These are phyloP conservation scores for Podospora didyma DNA, from an alignment of 495 filamentous ascomycete genomes.

Conservation along the genomic window DNA sequence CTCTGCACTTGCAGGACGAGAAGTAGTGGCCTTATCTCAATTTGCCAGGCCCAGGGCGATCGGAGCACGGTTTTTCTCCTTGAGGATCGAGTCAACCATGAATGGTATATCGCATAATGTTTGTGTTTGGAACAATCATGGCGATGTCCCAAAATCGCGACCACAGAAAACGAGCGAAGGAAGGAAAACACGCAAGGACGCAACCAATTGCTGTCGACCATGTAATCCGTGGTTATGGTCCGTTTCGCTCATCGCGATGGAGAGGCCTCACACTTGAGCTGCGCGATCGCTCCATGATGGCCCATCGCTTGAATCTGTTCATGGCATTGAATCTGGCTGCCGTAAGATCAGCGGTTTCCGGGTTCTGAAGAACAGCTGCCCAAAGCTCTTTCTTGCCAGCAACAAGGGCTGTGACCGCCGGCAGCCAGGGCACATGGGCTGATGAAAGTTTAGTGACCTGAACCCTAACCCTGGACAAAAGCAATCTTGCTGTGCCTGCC, in stretches of 20 bases:
- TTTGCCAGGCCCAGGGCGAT: too few relatives aligned
- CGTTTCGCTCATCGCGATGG: background rate
- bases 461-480: too few relatives aligned
- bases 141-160: background rate
- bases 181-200: too few relatives aligned
- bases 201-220: too few relatives aligned
- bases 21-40: too few relatives aligned
- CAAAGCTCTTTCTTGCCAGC: slow-evolving; percentile 3
- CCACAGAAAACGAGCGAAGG: background rate
- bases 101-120: background rate
- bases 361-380: slow-evolving; percentile 5
- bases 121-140: background rate
- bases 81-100: background rate
- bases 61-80: too few relatives aligned
- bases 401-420: too few relatives aligned
- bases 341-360: slow-evolving; percentile 12
- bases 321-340: slow-evolving; percentile 1
- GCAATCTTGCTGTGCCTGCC: too few relatives aligned
- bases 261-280: background rate
- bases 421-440: too few relatives aligned
- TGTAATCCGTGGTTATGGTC: background rate
- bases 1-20: background rate
- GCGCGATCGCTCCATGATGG: slow-evolving; percentile 15
- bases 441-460: too few relatives aligned
- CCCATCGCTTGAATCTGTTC: slow-evolving; percentile 9